A percentile compares a stretch with the other conserved stretches of the same genome.
phyloP scores from a whole-genome alignment of 306 rosid species.

The Luffa acutangula region DNA sequence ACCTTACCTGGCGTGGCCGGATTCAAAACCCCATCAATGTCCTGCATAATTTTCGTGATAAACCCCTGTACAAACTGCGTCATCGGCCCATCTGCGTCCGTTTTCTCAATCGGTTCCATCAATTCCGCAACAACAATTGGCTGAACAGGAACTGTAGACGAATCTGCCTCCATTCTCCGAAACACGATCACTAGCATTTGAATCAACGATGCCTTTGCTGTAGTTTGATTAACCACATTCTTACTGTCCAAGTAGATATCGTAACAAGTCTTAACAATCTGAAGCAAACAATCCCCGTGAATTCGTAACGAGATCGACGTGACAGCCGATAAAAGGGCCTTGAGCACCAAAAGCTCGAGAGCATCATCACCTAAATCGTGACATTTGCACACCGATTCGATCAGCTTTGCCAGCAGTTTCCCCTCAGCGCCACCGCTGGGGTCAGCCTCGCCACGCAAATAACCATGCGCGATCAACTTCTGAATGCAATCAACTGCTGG shows the following conservation, averaged over 20 bases:
- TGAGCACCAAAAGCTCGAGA: conserved; percentile 67
- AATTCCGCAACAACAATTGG: conserved; percentile 95
- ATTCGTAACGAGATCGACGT: conserved; percentile 84
- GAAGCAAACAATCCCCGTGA: conserved; percentile 90
- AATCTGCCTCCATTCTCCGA: conserved; percentile 97
- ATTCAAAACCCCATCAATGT: conserved; percentile 90
- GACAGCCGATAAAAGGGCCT: conserved; percentile 83
- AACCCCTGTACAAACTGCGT: conserved; percentile 93
- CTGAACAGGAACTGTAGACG: conserved; percentile 85
- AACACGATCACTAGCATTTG: conserved; percentile 97
- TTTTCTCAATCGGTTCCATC: conserved; percentile 76
- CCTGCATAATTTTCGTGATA: conserved; percentile 91
- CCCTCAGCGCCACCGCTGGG: conserved; percentile 54
- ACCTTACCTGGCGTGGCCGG: conserved; percentile 52
- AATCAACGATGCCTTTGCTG: conserved; percentile 92
- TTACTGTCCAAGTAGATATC: conserved; percentile 82
- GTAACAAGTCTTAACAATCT: conserved; percentile 84
- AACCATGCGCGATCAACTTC: conserved; percentile 80
- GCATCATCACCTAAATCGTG: conserved; percentile 79
- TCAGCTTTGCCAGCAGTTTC: conserved; percentile 54
- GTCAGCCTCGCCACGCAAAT: conserved; percentile 89
- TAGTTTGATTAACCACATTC: conserved; percentile 82
- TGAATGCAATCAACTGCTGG: conserved; percentile 95
- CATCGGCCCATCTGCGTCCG: conserved; percentile 62
- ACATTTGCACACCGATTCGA: conserved; percentile 89